These are phyloP conservation scores for Pachysandra terminalis DNA, from an alignment of 164 flowering plant species.

Conservation along the genomic window DNA sequence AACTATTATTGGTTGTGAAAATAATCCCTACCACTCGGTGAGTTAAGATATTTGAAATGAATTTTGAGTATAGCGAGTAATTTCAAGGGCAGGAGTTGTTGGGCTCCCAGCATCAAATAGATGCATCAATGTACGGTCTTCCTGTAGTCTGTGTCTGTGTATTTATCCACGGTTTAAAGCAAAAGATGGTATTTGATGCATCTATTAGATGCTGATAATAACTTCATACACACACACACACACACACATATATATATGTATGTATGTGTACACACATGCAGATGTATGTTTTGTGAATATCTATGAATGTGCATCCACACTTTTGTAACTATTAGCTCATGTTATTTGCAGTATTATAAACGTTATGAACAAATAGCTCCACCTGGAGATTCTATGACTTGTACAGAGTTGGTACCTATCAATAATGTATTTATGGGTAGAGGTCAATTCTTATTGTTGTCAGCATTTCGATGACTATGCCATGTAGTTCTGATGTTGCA, in stretches of 20 bases:
- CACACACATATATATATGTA: too few relatives aligned
- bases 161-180: too few relatives aligned
- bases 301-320: background rate
- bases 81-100: background rate
- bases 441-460: background rate
- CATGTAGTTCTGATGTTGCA: background rate
- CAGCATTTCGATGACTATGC: background rate
- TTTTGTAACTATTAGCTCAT: background rate
- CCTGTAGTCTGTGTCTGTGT: background rate
- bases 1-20: slow-evolving; percentile 16
- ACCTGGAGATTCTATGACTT: background rate
- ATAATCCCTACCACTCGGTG: slow-evolving; percentile 9
- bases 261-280: too few relatives aligned
- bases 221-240: too few relatives aligned
- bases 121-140: background rate
- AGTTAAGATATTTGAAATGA: background rate
- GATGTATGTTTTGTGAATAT: too few relatives aligned
- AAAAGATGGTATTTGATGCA: too few relatives aligned
- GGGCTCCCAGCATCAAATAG: background rate
- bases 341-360: background rate
- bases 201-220: too few relatives aligned
- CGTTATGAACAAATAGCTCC: background rate
- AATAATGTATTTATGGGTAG: too few relatives aligned
- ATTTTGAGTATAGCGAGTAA: background rate
- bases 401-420: background rate